Base-by-base conservation (phyloP, 164 flowering plant genomes). In the Cinnamomum chago region DNA sequence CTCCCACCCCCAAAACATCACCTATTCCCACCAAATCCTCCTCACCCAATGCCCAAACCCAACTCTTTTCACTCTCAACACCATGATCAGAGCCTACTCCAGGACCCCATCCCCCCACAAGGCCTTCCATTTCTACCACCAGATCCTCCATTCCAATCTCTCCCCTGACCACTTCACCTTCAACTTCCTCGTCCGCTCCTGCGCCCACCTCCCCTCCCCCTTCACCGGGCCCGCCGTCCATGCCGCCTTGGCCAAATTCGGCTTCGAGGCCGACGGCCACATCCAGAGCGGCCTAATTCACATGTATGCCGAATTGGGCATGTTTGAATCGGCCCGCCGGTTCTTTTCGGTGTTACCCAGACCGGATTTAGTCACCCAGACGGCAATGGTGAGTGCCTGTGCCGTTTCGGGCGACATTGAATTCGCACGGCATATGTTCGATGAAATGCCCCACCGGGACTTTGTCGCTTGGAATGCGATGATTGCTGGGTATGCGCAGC, bases 121-220 rank as follows among this genome's bases (percentile, higher is more conserved):
- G 25, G 70, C 85, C 78, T 84, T 87, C 72, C 79, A 79, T 2
- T 82, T 81, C 66, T 87, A 82, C 68, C 70, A 55, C 22, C 79
- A 62, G 58, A 83, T 84, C 58, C 80, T 82, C 20, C 80, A 35
- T 5, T 80, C 83, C 0, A 33, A 69, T 40, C 50, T 81, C 3
- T 70, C 67, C 24, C 90, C 90, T 20, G 89, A 89, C 70, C 85
- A 87, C 70, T 87, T 83, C 80, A 87, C 90, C 4, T 82, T 86
- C 76, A 87, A 77, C 25, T 87, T 86, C 83, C 35, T 86, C 51
- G 83, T 86, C 47, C 82, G 87, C 28, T 62, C 88, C 0, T 88
- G 88, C 55, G 82, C 89, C 17, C 85, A 81, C 68, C n/a, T 81
- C 18, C 35, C 66, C 64, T 80, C 77, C 0, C 47, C 33, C 18